phyloP scores from a whole-genome alignment of 257 asterid species.

The Rauvolfia tetraphylla region DNA sequence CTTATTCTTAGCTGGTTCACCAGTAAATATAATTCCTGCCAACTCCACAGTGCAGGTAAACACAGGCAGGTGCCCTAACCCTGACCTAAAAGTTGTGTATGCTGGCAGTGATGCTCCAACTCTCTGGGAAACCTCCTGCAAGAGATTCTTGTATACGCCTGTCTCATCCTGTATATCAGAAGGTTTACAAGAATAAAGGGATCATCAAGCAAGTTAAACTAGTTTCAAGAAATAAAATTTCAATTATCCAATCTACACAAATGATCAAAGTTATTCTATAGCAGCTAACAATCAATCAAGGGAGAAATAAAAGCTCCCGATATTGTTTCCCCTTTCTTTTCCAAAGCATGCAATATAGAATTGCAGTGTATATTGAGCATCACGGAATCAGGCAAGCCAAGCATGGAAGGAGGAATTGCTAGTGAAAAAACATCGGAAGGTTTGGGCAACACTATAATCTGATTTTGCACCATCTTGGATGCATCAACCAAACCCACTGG shows the following conservation, averaged over 20 bases:
- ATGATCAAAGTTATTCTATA: not conserved
- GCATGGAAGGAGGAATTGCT: not conserved
- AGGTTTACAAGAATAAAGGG: not conserved
- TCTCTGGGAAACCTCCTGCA: slow-evolving; percentile 58
- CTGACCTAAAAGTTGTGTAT: slow-evolving; percentile 43
- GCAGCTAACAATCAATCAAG: not conserved
- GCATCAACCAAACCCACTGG: not conserved
- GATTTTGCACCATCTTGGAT: not conserved
- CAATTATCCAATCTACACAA: not conserved
- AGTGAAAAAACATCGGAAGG: not conserved
- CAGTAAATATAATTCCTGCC: slow-evolving; percentile 48
- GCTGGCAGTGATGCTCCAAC: slow-evolving; percentile 48
- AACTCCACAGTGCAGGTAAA: slow-evolving; percentile 46
- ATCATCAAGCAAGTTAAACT: not conserved
- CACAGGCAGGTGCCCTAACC: slow-evolving; percentile 48
- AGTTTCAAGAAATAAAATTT: not conserved
- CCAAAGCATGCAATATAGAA: not conserved
- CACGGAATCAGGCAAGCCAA: not conserved
- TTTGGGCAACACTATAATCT: not conserved
- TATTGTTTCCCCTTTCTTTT: not conserved
- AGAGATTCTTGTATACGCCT: slow-evolving; percentile 49
- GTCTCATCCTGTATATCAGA: slow-evolving; percentile 44
- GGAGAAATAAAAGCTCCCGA: not conserved
- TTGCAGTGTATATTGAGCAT: not conserved
- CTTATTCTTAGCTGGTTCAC: slow-evolving; percentile 52